phyloP scores from a whole-genome alignment of 371 early-diverging fungal species.

The Circinella umbellata region DNA sequence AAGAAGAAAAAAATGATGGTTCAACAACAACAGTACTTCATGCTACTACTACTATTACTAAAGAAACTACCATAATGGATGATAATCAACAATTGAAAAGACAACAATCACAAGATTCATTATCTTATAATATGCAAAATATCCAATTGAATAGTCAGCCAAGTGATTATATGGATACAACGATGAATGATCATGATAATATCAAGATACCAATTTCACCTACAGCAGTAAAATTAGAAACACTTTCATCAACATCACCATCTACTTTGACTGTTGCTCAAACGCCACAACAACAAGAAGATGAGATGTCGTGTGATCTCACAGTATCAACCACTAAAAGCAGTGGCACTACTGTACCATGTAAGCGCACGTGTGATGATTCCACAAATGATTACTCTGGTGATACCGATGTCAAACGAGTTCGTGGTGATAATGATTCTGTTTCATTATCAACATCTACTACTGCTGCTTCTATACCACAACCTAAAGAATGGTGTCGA shows the following conservation, averaged over 20 bases:
- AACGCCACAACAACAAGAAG: too few species aligned
- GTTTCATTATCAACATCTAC: neutral
- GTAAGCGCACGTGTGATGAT: slow-evolving; percentile 4
- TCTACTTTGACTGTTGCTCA: neutral
- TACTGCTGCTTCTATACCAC: neutral
- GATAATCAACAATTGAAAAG: too few species aligned
- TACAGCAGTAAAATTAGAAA: neutral
- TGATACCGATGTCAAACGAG: slow-evolving; percentile 7
- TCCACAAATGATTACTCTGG: neutral
- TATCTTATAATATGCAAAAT: too few species aligned
- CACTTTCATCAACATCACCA: neutral
- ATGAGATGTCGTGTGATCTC: too few species aligned
- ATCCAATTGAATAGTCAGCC: too few species aligned
- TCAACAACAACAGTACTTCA: too few species aligned
- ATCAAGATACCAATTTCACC: neutral
- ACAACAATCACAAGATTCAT: too few species aligned
- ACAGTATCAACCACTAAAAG: too few species aligned
- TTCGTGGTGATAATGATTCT: neutral
- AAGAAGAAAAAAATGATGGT: neutral
- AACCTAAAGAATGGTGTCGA: slow-evolving; percentile 23
- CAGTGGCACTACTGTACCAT: neutral
- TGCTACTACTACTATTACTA: too few species aligned
- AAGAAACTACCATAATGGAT: too few species aligned
- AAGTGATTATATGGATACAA: too few species aligned
- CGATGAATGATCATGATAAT: too few species aligned